Evolutionary conservation across 2,329 filamentous ascomycete species (phyloP).

Genomic region (Alternaria postmessia): DNA sequence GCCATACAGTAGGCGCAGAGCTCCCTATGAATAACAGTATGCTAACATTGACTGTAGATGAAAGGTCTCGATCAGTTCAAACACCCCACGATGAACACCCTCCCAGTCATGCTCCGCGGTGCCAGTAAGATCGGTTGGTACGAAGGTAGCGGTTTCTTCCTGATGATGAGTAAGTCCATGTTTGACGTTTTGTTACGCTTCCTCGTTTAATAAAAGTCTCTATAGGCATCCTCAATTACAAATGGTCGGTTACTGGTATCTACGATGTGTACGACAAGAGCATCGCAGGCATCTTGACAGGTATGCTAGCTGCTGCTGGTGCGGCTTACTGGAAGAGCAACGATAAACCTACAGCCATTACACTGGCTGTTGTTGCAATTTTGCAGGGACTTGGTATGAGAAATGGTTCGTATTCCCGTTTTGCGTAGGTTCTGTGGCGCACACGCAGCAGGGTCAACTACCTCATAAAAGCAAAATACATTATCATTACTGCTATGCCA

Average conservation of each 20-base stretch:
- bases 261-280: conserved; percentile 44
- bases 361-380: conserved; percentile 32
- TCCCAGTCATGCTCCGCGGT: conserved; percentile 38
- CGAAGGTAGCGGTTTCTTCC: conserved; percentile 48
- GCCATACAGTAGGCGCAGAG: conserved; percentile 38
- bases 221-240: conserved; percentile 45
- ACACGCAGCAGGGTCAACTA: neutral
- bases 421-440: conserved; percentile 1
- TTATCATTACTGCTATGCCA: conserved; percentile 1
- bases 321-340: conserved; percentile 33
- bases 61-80: conserved; percentile 49
- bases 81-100: conserved; percentile 39
- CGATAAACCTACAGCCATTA: conserved; percentile 35
- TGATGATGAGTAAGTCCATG: conserved; percentile 39
- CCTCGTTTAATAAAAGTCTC: neutral
- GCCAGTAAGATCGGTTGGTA: conserved; percentile 49
- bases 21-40: neutral
- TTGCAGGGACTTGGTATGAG: conserved; percentile 38
- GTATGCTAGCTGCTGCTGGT: conserved; percentile 37
- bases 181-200: neutral
- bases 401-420: conserved; percentile 28
- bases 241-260: conserved; percentile 44
- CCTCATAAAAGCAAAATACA: neutral
- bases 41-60: conserved; percentile 17
- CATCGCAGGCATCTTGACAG: conserved; percentile 39